Base-by-base conservation (phyloP, 257 asterid species). In the Fraxinus excelsior region DNA sequence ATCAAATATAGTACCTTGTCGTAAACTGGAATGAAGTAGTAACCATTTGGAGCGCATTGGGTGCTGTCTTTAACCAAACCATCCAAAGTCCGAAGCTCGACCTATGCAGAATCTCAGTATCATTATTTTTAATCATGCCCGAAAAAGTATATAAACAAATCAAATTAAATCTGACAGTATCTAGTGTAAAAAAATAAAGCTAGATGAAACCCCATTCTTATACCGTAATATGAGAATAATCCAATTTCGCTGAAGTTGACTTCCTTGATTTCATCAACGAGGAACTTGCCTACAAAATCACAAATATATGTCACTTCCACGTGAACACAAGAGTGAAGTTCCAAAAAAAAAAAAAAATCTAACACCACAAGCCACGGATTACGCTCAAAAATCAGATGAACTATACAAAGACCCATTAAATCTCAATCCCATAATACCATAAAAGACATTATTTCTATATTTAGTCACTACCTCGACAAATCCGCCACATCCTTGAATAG, bases 31-130 rank as follows among this genome's bases (percentile, higher is more conserved):
- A 95, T 90, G 81, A 95, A 95, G 88, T 95, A 95, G 91, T 95
- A 95, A 80, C 99, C 99, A 84, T 95, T 95, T 58, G 99, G 99
- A 84, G 99, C 99, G 81, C 98, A 95, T 60, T 93, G 98, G 1
- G 99, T 91, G 78, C 90, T 87, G 53, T 95, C 99, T 86, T 95
- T 95, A 73, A 95, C 96, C 88, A 95, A 86, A 18, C 99, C 99
- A 85, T 95, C 99, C 91, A 90, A 62, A 16, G 99, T 95, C 65
- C 86, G 91, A 74, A 95, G 89, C 78, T 95, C 99, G 73, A 93
- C 98, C 99, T 95, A 79, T 84, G 64, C 51, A 12, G 70, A 60
- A 73, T 35, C 68, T 74, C 81, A 74, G 49, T 68, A 71, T 46
- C 76, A 44, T 44, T 25, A 44, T 38, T 32, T 67, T 37, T 4